Base-by-base conservation (phyloP, 164 flowering plant genomes). In the Sedum album region DNA sequence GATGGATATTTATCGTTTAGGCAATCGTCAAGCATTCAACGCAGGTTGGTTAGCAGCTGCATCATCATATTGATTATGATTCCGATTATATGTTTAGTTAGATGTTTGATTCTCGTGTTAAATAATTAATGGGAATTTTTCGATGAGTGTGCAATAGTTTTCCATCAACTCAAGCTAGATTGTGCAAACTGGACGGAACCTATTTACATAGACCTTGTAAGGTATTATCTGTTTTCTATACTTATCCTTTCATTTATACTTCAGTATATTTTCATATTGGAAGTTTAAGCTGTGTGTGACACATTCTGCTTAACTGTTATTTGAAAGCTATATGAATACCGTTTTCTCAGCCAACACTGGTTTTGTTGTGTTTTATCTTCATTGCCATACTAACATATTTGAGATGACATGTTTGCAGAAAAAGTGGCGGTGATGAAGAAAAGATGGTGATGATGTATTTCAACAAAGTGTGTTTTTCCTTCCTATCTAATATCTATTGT, bases 131-230 rank as follows among this genome's bases (percentile, higher is more conserved):
- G 35, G 8, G n/a, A n/a, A n/a, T n/a, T n/a, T n/a, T 73, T 69
- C 42, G 67, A n/a, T 28, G 62, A 36, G 36, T 77, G 44, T 55
- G 35, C 76, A 39, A 48, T 76, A 94, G 97, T 96, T 76, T 94
- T 94, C 79, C 80, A 72, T 73, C 88, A 86, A 78, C 90, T 89
- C 70, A 96, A 93, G 38, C 81, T 94, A 77, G 98, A 94, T 75
- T 94, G 98, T 82, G 98, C 98, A 9, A 41, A 41, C 1, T 41
- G 46, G 15, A 41, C 46, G 1, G 15, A 41, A 41, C 96, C 96
- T 31, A 79, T 94, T 68, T 94, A 94, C 73, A 20, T 74, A 49
- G 98, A 94, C 70, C 97, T 94, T 76, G 66, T 84, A 69, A 94
- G 93, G 98, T 94, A 72, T 70, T 39, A 39, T 39, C 13, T 39